Base-by-base conservation (phyloP, 257 asterid species). In the Fraxinus quadrangulata region DNA sequence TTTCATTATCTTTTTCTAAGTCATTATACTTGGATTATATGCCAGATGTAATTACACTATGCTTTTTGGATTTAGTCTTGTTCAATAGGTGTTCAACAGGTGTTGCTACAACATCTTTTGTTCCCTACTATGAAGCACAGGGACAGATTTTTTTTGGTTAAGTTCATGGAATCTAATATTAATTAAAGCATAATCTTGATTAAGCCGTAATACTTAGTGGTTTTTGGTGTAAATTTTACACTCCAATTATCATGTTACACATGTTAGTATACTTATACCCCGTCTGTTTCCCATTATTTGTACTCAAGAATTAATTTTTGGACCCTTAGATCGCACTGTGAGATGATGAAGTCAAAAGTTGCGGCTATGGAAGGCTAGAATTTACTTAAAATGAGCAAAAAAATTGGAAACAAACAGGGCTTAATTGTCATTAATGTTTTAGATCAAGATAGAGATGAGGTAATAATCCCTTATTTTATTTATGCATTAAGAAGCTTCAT, bases 401-500 rank as follows among this genome's bases (percentile, higher is more conserved):
- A 28, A 28, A 28, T 28, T 28, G 31, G 31, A 28, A 28, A 28
- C 31, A 28, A 28, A 28, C 2, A 28, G 31, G 2, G 31, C 31
- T 28, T 28, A 28, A 28, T 28, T 33, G 5, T 26, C 36, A 49
- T 68, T 67, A 73, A 65, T 31, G 56, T 71, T 75, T 16, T 73
- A 76, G 39, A 5, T 63, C 51, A 42, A 42, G 17, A 42, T 42
- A 42, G 51, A 42, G 51, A 42, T 42, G 51, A 42, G 17, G 51
- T 42, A 39, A 42, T 42, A 12, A 40, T 42, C 70, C 66, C 66
- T 78, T 59, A 77, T 51, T 77, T 63, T 75, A 42, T 77, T 63
- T 78, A 42, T 73, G 82, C 77, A 80, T 78, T 82, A 16, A 77
- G 96, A 89, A 89, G 89, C 81, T 89, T 89, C 91, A 75, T 78